Evolutionary conservation across 768 basidiomycete genomes (phyloP).

Genomic region (Xerocomus spinulosus): DNA sequence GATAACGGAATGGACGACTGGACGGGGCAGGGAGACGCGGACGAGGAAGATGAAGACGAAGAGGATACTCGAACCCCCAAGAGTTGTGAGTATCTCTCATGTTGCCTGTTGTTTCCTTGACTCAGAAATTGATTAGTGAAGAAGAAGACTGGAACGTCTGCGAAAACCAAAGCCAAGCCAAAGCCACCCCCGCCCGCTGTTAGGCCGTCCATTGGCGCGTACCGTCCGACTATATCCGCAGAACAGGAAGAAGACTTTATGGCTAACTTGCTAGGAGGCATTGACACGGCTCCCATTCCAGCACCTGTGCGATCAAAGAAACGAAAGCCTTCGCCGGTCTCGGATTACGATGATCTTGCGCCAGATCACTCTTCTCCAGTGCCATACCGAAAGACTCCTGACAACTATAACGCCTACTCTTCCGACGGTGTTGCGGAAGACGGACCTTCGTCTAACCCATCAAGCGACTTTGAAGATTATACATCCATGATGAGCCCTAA

Average conservation of each 20-base stretch:
- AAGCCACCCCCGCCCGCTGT: slow-evolving; percentile 48
- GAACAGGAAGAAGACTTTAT: slow-evolving; percentile 90
- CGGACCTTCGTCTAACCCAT: slow-evolving; percentile 27
- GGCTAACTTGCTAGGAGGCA: slow-evolving; percentile 68
- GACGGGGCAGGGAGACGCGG: slow-evolving; percentile 54
- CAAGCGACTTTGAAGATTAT: slow-evolving; percentile 53
- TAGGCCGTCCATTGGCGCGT: slow-evolving; percentile 68
- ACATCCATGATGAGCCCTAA: slow-evolving; percentile 54
- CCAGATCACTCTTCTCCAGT: slow-evolving; percentile 35
- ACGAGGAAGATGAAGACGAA: slow-evolving; percentile 53
- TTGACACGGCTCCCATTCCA: slow-evolving; percentile 51
- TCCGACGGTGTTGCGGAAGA: slow-evolving; percentile 30
- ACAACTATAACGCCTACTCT: slow-evolving; percentile 36
- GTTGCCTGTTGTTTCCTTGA: not conserved
- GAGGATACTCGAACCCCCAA: slow-evolving; percentile 33
- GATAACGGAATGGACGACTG: slow-evolving; percentile 98
- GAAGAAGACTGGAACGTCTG: slow-evolving; percentile 21
- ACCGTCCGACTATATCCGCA: slow-evolving; percentile 68
- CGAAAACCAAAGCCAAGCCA: slow-evolving; percentile 38
- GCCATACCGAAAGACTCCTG: slow-evolving; percentile 31
- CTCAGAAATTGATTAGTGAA: slow-evolving; percentile 21
- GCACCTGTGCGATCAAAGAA: slow-evolving; percentile 45
- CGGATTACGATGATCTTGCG: slow-evolving; percentile 33
- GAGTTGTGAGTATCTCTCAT: slow-evolving; percentile 33
- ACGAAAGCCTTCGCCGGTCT: slow-evolving; percentile 58